These are phyloP conservation scores for Cyclocybe cylindracea DNA, from an alignment of 768 basidiomycete species.

Conservation along the genomic window DNA sequence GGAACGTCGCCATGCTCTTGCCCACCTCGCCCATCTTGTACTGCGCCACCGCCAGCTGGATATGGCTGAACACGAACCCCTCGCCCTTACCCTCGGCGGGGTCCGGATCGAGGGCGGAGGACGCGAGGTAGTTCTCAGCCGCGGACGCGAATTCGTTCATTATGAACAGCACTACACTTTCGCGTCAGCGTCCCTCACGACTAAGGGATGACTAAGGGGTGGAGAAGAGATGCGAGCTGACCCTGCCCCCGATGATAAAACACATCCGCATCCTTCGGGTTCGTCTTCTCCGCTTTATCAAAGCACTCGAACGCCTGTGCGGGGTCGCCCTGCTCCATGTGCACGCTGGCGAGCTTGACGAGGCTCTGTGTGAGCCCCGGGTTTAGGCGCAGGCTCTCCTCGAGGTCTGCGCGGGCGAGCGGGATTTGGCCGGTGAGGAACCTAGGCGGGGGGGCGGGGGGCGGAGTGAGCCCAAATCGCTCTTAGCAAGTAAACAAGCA, in stretches of 20 bases:
- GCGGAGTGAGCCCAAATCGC: no score
- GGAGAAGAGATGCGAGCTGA: no score
- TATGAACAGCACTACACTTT: conserved; percentile 92
- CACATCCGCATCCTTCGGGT: conserved; percentile 88
- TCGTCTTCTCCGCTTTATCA: conserved; percentile 81
- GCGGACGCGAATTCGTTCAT: conserved; percentile 87
- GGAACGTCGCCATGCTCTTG: conserved; percentile 89
- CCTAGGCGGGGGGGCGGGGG: no score
- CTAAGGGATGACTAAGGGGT: no score
- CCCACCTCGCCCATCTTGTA: conserved; percentile 84
- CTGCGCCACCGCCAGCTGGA: conserved; percentile 95
- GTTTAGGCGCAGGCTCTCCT: conserved; percentile 68
- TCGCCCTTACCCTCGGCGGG: conserved; percentile 33
- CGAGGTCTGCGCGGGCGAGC: conserved; percentile 82
- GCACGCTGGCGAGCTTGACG: conserved; percentile 95
- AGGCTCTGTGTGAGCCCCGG: conserved; percentile 81
- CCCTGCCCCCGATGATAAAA: conserved; percentile 99
- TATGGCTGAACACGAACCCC: conserved; percentile 93
- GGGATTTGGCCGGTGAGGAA: conserved; percentile 86
- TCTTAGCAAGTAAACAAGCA: no score
- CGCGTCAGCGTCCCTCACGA: no score
- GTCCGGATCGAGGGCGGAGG: conserved; percentile 77
- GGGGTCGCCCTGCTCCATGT: conserved; percentile 93
- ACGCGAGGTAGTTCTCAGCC: conserved; percentile 88
- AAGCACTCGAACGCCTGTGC: conserved; percentile 87